A percentile compares a stretch with the other conserved stretches of the same genome.
These are phyloP conservation scores for Phytophthora melonis DNA, from an alignment of 352 stramenopile genomes.

Conservation along the genomic window DNA sequence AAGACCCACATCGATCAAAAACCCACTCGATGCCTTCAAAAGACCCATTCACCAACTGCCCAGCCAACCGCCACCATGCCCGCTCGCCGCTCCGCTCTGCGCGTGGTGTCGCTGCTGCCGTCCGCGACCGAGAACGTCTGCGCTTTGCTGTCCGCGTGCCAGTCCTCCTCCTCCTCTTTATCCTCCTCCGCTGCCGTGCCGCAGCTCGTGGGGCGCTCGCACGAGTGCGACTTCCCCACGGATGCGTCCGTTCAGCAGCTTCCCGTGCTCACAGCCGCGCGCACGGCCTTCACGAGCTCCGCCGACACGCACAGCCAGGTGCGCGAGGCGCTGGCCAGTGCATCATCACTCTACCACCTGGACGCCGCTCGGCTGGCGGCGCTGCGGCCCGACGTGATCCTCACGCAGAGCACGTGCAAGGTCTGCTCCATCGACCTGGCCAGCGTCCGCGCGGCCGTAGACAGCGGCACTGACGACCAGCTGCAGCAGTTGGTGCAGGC, in stretches of 20 bases:
- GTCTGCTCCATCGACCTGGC: conserved; percentile 81
- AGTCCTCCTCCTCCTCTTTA: no score
- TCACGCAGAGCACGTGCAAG: conserved; percentile 77
- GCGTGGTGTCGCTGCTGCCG: conserved; percentile 77
- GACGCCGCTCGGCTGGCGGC: conserved; percentile 48
- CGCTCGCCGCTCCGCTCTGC: conserved; percentile 27
- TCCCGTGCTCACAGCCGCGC: conserved; percentile 62
- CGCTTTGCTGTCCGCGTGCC: conserved; percentile 42
- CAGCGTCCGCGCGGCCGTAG: conserved; percentile 44
- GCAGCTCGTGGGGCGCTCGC: conserved; percentile 71
- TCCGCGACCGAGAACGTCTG: conserved; percentile 75
- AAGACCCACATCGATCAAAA: no score
- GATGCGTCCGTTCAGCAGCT: conserved; percentile 41
- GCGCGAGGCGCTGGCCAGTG: conserved; percentile 51
- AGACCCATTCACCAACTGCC: neutral
- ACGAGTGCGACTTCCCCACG: conserved; percentile 76
- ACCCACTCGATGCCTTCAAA: neutral
- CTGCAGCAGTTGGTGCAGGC: conserved; percentile 6
- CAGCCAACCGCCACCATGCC: neutral
- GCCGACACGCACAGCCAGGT: conserved; percentile 76
- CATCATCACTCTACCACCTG: conserved; percentile 72
- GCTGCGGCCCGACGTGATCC: conserved; percentile 69
- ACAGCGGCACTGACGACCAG: neutral
- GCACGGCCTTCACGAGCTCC: conserved; percentile 72
- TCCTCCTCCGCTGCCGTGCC: conserved; percentile 8